Percentiles rank a stretch among this genome's conserved stretches.
Evolutionary conservation across 768 basidiomycete species (phyloP).

Genomic region (Trametes cubensis): DNA sequence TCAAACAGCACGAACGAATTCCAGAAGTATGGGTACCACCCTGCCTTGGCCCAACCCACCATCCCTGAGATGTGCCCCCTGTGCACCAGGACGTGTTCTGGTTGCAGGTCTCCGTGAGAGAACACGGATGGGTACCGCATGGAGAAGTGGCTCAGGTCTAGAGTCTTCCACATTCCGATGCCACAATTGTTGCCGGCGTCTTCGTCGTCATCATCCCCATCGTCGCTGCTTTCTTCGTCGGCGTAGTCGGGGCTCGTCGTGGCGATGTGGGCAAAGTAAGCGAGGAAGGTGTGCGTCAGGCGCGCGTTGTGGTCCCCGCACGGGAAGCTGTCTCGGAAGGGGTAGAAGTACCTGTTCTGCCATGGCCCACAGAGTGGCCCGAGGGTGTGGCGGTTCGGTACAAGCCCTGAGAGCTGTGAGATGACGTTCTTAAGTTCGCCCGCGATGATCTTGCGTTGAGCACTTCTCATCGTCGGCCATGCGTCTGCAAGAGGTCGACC

Average conservation of each 20-base stretch:
- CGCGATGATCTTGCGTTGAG: neutral
- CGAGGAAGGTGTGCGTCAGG: neutral
- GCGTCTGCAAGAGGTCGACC: neutral
- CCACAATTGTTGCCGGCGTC: no score
- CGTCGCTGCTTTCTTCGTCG: no score
- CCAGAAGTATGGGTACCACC: slow-evolving; percentile 33
- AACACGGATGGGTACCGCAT: slow-evolving; percentile 11
- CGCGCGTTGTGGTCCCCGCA: neutral
- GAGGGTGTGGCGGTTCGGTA: neutral
- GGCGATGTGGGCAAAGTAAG: neutral
- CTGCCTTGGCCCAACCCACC: slow-evolving; percentile 31
- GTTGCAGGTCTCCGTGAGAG: slow-evolving; percentile 29
- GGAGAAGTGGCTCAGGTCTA: neutral
- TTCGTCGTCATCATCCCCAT: neutral
- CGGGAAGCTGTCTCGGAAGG: neutral
- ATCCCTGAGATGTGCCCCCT: slow-evolving; percentile 22
- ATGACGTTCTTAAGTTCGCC: neutral
- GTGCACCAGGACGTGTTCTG: slow-evolving; percentile 27
- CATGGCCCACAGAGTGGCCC: neutral
- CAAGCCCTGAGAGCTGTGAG: neutral
- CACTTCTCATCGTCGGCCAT: neutral
- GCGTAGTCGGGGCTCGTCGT: no score
- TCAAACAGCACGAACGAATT: slow-evolving; percentile 10
- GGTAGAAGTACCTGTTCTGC: neutral
- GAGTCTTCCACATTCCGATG: neutral